These are phyloP conservation scores for Polychaeton citri DNA, from an alignment of 2,329 filamentous ascomycete species.

Conservation along the genomic window DNA sequence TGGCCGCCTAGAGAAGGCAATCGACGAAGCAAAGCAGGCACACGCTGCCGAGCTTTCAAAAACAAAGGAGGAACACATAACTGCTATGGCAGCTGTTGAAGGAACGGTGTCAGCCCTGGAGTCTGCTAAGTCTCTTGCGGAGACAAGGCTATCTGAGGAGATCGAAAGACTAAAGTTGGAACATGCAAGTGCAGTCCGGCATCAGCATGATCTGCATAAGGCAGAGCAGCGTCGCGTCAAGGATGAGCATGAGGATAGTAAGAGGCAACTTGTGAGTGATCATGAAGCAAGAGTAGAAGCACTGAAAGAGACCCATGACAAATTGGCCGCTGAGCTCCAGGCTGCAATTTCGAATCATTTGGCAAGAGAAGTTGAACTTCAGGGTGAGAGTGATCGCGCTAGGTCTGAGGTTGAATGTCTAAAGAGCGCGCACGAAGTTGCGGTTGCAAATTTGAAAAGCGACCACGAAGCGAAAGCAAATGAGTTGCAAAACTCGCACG, in stretches of 20 bases:
- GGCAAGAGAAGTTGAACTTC: neutral
- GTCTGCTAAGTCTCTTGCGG: neutral
- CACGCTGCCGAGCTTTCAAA: neutral
- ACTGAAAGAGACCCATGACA: slow-evolving; percentile 3
- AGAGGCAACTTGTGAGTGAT: neutral
- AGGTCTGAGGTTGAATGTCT: neutral
- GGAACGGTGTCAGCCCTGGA: neutral
- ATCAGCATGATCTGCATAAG: slow-evolving; percentile 1
- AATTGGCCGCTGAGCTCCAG: slow-evolving; percentile 2
- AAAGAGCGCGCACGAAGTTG: neutral
- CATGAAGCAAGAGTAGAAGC: neutral
- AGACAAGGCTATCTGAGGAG: neutral
- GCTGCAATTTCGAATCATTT: neutral
- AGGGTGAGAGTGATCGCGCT: neutral
- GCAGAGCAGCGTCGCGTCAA: slow-evolving; percentile 1
- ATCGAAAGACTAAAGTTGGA: neutral
- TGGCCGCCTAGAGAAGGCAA: neutral
- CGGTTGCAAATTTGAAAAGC: neutral
- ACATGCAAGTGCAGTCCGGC: neutral
- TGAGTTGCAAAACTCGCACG: neutral
- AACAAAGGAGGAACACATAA: neutral
- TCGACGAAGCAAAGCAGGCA: neutral
- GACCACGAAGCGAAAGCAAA: neutral
- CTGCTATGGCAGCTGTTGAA: neutral
- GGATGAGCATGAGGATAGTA: neutral